Base-by-base conservation (phyloP, 345 rosid genomes). In the Clausena lansium region DNA sequence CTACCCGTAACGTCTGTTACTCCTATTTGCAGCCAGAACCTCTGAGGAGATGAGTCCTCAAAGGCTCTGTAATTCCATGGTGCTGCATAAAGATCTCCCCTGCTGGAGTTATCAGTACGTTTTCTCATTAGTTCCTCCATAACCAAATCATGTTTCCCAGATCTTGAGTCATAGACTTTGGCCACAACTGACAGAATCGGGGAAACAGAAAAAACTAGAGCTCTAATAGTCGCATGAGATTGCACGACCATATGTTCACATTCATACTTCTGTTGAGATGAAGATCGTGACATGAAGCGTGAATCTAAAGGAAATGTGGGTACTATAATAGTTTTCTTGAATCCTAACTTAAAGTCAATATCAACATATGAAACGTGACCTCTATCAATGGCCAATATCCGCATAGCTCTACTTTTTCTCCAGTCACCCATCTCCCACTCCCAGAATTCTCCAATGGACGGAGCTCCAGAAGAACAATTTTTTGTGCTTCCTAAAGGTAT, bases 391-490 rank as follows among this genome's bases (percentile, higher is more conserved):
- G 95, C 97, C 86, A 91, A 45, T 79, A 96, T 88, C 66, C 98
- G 85, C 92, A 96, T 82, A 69, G 91, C 90, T 78, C 94, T 88
- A 83, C 88, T 91, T 75, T 88, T 89, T 82, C 97, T 91, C 99
- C 99, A 96, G 82, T 96, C 99, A 85, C 95, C 97, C 97, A 92
- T 92, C 87, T 94, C 98, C 99, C 99, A 94, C 76, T 96, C 99
- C 98, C 99, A 96, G 81, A 96, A 96, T 47, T 94, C 97, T 50
- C 88, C 73, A 61, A 66, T 62, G 15, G 85, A 81, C 20, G 81
- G 75, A 41, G 90, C 94, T 81, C 87, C 89, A 76, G 78, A 85
- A 6, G 98, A 88, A 75, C 98, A 92, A 76, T 94, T 91, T 58
- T 72, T 65, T 77, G 72, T 63, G 73, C 72, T 83, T 70, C 68